These are phyloP conservation scores for Saccharomycopsis sp. DNA, from an alignment of 805 yeast species.

Conservation along the genomic window DNA sequence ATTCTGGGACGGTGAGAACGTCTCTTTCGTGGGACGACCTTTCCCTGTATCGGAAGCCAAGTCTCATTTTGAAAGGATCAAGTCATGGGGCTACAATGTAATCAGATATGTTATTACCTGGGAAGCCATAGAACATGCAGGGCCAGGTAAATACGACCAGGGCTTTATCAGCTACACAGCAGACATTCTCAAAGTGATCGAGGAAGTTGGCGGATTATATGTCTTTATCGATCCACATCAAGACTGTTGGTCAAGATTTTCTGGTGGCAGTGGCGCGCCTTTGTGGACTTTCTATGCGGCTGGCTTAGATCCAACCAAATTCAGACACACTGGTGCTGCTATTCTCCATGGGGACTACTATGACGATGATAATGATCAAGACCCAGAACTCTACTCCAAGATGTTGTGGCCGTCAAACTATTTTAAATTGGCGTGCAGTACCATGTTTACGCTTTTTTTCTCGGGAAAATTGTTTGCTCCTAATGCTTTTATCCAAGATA, in stretches of 20 bases:
- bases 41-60: conserved; percentile 67
- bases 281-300: conserved; percentile 87
- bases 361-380: conserved; percentile 25
- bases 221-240: conserved; percentile 86
- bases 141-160: conserved; percentile 76
- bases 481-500: conserved; percentile 58
- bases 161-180: conserved; percentile 66
- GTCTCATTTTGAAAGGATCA: conserved; percentile 58
- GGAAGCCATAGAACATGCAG: conserved; percentile 88
- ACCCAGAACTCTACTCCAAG: conserved; percentile 42
- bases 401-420: conserved; percentile 95
- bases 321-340: conserved; percentile 70
- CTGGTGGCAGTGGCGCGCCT: conserved; percentile 93
- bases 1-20: conserved; percentile 63
- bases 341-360: conserved; percentile 57
- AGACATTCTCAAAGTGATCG: conserved; percentile 47
- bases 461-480: conserved; percentile 76
- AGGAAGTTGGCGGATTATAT: conserved; percentile 60
- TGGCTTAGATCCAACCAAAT: conserved; percentile 72
- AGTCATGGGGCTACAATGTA: conserved; percentile 73
- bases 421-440: conserved; percentile 58
- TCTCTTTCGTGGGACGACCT: conserved; percentile 79
- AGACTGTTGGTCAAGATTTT: conserved; percentile 84
- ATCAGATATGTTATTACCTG: conserved; percentile 73
- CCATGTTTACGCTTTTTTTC: conserved; percentile 82